phyloP scores from a whole-genome alignment of 768 basidiomycete species.

The Xerocomus spinulosus region DNA sequence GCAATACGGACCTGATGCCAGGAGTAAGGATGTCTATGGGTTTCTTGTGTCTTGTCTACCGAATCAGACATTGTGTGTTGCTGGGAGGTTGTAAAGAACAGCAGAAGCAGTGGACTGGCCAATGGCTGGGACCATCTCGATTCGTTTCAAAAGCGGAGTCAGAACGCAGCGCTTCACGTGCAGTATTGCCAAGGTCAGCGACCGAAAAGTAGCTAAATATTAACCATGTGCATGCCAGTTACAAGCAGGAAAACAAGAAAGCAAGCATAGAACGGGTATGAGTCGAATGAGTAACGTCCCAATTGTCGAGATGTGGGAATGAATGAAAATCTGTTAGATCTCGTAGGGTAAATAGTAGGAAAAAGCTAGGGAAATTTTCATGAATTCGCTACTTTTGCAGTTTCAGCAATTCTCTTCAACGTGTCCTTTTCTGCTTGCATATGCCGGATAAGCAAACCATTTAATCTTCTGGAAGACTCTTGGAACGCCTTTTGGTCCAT shows the following conservation, averaged over 20 bases:
- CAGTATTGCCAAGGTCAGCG: conserved; percentile 5
- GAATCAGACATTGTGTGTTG: conserved; percentile 11
- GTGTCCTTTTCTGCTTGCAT: conserved; percentile 81
- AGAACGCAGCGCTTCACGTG: conserved; percentile 30
- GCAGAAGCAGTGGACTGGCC: conserved; percentile 7
- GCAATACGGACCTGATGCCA: conserved; percentile 76
- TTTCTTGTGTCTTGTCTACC: conserved; percentile 26
- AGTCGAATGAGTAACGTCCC: conserved; percentile 15
- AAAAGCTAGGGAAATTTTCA: conserved; percentile 11
- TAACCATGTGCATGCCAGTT: conserved; percentile 23
- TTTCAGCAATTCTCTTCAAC: conserved; percentile 67
- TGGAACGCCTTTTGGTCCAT: conserved; percentile 36
- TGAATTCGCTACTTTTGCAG: conserved; percentile 32
- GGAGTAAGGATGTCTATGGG: conserved; percentile 52
- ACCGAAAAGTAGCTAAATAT: conserved; percentile 14
- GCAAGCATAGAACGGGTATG: conserved; percentile 24
- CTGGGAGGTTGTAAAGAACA: conserved; percentile 9
- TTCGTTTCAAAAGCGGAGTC: conserved; percentile 31
- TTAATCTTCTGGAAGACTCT: conserved; percentile 61
- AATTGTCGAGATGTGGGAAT: conserved; percentile 6
- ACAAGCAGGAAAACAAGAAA: conserved; percentile 22
- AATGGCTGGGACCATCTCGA: conserved; percentile 20
- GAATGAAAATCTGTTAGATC: conserved; percentile 4
- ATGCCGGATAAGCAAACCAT: conserved; percentile 78
- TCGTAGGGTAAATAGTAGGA: conserved; percentile 14